Conservation (phyloP, 805 yeast genomes). For the Scheffersomyces stipitis region DNA sequence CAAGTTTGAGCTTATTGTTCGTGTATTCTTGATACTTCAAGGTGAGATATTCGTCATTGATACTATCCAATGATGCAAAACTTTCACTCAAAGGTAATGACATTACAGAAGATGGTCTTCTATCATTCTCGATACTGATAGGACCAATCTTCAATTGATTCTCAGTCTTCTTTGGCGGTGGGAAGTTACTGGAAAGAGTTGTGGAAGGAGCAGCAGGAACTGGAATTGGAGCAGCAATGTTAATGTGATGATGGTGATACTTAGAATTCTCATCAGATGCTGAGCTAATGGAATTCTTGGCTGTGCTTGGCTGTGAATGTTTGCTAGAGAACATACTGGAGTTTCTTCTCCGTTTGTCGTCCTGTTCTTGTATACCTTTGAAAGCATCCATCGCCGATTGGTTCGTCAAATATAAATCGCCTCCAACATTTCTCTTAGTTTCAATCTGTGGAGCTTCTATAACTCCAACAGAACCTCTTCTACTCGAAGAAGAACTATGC, state of each 20-base stretch:
- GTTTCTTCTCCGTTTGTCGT: constrained; percentile 37
- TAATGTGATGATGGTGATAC: background rate
- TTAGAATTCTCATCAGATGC: constrained; percentile 1
- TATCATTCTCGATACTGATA: constrained; percentile 21
- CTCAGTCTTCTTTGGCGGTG: background rate
- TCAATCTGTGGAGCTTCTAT: constrained; percentile 45
- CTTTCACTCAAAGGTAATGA: constrained; percentile 70
- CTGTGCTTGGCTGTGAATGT: constrained; percentile 11
- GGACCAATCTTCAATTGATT: constrained; percentile 32
- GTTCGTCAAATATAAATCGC: constrained; percentile 42
- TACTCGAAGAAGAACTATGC: constrained; percentile 16
- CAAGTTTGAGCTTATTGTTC: constrained; percentile 3
- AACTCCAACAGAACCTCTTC: constrained; percentile 17
- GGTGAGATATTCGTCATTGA: constrained; percentile 55
- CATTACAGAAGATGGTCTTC: constrained; percentile 64
- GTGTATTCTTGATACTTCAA: constrained; percentile 36
- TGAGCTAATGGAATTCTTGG: constrained; percentile 17
- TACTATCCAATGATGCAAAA: constrained; percentile 75
- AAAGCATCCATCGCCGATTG: constrained; percentile 44
- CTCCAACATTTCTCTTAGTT: constrained; percentile 46
- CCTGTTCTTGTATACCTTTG: constrained; percentile 42
- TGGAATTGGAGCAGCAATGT: constrained; percentile 16
- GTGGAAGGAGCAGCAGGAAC: constrained; percentile 5
- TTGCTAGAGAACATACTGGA: constrained; percentile 24
- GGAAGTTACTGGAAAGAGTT: background rate